These are phyloP conservation scores for Triticum timopheevii DNA, from an alignment of 176 grass and related monocot species.

Conservation along the genomic window DNA sequence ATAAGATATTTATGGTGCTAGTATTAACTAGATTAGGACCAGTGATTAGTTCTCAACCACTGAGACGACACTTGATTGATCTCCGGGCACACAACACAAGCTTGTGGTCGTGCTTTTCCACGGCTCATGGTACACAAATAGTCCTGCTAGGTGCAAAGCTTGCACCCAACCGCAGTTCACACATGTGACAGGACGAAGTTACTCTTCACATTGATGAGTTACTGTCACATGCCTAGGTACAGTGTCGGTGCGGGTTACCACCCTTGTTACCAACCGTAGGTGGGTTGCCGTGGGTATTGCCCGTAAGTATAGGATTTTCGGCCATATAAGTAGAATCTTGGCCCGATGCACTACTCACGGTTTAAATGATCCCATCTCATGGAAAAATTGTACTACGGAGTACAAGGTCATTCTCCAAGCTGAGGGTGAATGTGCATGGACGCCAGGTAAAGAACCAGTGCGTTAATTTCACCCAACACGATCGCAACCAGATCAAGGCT, in stretches of 20 bases:
- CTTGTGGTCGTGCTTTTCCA: not conserved
- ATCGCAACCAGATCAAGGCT: no score
- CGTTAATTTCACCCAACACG: no score
- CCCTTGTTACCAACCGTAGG: no score
- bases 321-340: no score
- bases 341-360: no score
- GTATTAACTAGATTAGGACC: not conserved
- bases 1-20: not conserved
- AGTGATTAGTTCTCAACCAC: not conserved
- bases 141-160: not conserved
- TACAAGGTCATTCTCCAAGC: no score
- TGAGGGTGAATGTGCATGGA: no score
- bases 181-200: not conserved
- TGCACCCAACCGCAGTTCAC: constrained; percentile 33
- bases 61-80: not conserved
- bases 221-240: not conserved
- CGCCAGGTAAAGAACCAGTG: no score
- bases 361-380: no score
- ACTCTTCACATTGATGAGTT: not conserved
- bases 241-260: not conserved
- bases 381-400: no score
- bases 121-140: not conserved
- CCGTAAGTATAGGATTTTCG: no score
- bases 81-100: not conserved
- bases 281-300: no score